Evolutionary conservation across 1,284 basidiomycete species (phyloP).

Genomic region (Erythrobasidium hasegawianum): DNA sequence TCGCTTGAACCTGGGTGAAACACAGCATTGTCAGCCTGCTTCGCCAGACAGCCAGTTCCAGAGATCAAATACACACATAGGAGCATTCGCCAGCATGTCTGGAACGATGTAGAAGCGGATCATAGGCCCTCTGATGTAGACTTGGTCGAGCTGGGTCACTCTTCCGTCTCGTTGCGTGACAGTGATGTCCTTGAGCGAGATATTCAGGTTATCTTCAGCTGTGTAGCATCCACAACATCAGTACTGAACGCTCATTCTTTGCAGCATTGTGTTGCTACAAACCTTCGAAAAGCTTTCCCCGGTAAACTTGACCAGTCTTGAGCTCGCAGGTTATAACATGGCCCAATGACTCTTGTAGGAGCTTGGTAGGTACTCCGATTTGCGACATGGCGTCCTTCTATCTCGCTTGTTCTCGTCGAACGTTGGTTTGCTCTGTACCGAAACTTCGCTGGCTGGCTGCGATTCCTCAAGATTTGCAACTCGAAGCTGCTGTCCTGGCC

Average conservation of each 20-base stretch:
- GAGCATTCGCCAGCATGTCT: constrained; percentile 98
- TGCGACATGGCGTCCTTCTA: constrained; percentile 34
- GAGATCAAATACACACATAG: constrained; percentile 67
- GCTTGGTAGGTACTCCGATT: constrained; percentile 51
- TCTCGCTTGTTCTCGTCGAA: too few species aligned
- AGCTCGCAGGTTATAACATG: constrained; percentile 97
- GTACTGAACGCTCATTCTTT: neutral
- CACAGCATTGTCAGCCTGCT: neutral
- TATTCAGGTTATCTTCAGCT: constrained; percentile 97
- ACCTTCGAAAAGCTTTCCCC: constrained; percentile 96
- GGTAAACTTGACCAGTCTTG: constrained; percentile 94
- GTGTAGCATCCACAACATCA: neutral
- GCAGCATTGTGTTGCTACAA: constrained; percentile 40
- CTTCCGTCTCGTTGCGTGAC: constrained; percentile 97
- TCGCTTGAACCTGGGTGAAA: constrained; percentile 82
- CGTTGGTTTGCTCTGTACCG: too few species aligned
- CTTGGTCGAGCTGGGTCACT: constrained; percentile 95
- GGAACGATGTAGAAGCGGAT: constrained; percentile 98
- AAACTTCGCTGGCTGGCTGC: too few species aligned
- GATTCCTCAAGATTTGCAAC: too few species aligned
- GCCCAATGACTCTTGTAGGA: constrained; percentile 63
- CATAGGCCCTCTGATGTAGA: constrained; percentile 98
- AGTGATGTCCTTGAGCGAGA: constrained; percentile 92
- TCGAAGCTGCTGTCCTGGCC: too few species aligned
- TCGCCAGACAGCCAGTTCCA: neutral